phyloP scores from a whole-genome alignment of 257 asterid species.

The Nicotiana sylvestris region DNA sequence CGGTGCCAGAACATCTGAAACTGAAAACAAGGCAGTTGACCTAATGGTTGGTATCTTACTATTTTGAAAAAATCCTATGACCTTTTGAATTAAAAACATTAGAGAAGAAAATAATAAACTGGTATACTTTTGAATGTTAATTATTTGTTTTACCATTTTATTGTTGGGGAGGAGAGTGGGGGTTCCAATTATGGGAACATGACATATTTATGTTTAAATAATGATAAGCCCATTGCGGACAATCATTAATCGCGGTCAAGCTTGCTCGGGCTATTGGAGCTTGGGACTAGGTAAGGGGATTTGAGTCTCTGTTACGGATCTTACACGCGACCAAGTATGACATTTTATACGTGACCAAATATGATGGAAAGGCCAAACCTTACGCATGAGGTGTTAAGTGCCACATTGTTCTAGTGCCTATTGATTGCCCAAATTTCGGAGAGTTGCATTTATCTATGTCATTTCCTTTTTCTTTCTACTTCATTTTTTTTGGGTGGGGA shows the following conservation, averaged over 20 bases:
- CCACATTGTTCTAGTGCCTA: constrained; percentile 3
- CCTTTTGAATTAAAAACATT: not conserved
- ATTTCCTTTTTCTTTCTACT: not conserved
- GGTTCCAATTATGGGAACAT: constrained; percentile 1
- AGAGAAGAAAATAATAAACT: not conserved
- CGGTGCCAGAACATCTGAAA: constrained; percentile 53
- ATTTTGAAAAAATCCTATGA: not conserved
- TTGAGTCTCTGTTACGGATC: not conserved
- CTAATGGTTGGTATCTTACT: constrained; percentile 40
- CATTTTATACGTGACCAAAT: not conserved
- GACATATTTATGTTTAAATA: not conserved
- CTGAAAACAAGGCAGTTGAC: constrained; percentile 65
- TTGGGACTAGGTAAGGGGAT: not conserved
- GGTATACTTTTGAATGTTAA: not conserved
- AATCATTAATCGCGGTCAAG: not conserved
- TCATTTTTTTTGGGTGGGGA: not conserved
- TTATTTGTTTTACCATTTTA: not conserved
- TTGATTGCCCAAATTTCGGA: not conserved
- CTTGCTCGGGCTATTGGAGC: not conserved
- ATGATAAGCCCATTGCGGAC: not conserved
- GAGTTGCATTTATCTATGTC: not conserved
- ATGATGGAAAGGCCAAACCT: not conserved
- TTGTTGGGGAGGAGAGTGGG: not conserved
- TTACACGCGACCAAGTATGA: not conserved
- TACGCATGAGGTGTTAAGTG: not conserved